phyloP scores from a whole-genome alignment of 176 grass and related monocot species.

The Pontederia paniculata region DNA sequence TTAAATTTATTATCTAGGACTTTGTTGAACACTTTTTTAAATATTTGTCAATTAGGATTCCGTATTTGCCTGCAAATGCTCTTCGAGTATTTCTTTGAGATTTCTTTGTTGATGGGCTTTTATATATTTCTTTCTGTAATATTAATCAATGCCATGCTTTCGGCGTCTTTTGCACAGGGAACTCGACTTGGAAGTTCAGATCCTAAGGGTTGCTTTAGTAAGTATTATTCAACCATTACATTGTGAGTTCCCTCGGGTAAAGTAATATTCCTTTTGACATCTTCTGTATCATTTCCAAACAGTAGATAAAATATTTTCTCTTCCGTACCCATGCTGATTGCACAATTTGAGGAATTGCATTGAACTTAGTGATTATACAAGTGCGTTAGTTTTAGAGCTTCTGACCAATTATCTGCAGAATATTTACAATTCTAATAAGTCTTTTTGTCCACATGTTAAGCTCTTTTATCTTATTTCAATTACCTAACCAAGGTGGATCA shows the following conservation, averaged over 20 bases:
- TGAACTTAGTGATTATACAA: too few relatives aligned
- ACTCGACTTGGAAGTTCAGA: conserved; percentile 86
- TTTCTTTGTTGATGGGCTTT: not conserved
- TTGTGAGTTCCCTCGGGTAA: not conserved
- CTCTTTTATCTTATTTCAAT: not conserved
- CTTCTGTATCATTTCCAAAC: too few relatives aligned
- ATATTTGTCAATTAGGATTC: not conserved
- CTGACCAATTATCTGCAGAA: too few relatives aligned
- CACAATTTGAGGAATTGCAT: too few relatives aligned
- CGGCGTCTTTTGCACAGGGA: conserved; percentile 31
- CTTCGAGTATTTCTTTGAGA: too few relatives aligned
- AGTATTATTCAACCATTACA: conserved; percentile 11
- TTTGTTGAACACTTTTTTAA: not conserved
- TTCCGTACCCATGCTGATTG: too few relatives aligned
- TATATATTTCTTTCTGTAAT: too few relatives aligned
- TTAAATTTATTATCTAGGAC: not conserved
- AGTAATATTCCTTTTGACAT: not conserved
- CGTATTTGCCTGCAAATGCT: not conserved
- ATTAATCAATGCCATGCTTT: not conserved
- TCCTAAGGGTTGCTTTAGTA: conserved; percentile 98
- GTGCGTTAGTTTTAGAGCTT: too few relatives aligned
- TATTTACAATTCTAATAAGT: too few relatives aligned
- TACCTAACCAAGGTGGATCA: not conserved
- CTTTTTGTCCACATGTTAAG: too few relatives aligned
- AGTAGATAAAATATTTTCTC: too few relatives aligned